Evolutionary conservation across 2,329 filamentous ascomycete genomes (phyloP).

Genomic region (Aspergillus hortae): DNA sequence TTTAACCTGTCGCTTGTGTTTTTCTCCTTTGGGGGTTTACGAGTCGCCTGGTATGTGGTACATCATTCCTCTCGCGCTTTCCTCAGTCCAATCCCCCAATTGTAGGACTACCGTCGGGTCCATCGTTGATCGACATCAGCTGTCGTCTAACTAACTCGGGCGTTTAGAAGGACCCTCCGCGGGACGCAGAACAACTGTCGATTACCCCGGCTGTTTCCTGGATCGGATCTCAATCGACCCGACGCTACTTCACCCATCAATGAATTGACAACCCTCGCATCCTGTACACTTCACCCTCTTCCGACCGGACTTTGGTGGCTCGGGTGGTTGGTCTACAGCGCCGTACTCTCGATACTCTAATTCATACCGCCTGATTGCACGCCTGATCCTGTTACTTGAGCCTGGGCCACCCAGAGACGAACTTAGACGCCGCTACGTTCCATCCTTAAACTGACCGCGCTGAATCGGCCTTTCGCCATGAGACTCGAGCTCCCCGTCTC

Average conservation of each 20-base stretch:
- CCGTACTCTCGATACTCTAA: too few species aligned
- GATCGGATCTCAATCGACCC: not conserved
- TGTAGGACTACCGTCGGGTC: constrained; percentile 1
- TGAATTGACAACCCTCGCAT: not conserved
- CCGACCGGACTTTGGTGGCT: too few species aligned
- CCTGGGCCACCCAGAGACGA: too few species aligned
- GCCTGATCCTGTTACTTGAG: too few species aligned
- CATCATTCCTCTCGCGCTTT: too few species aligned
- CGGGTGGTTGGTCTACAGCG: too few species aligned
- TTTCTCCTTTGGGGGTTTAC: not conserved
- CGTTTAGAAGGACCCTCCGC: constrained; percentile 4
- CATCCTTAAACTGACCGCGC: too few species aligned
- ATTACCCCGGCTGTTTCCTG: not conserved
- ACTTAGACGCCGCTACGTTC: too few species aligned
- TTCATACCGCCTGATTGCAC: too few species aligned
- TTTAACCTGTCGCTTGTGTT: not conserved
- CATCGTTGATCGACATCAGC: constrained; percentile 12
- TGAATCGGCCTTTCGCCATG: constrained; percentile 15
- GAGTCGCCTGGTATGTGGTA: not conserved
- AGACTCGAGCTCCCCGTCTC: constrained; percentile 16
- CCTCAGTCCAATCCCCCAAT: too few species aligned
- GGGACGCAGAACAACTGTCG: constrained; percentile 1
- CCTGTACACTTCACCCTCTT: not conserved
- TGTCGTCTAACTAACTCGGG: not conserved
- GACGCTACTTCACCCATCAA: not conserved